These are phyloP conservation scores for Ceratocystis cubensis DNA, from an alignment of 2,329 filamentous ascomycete species.

Conservation along the genomic window DNA sequence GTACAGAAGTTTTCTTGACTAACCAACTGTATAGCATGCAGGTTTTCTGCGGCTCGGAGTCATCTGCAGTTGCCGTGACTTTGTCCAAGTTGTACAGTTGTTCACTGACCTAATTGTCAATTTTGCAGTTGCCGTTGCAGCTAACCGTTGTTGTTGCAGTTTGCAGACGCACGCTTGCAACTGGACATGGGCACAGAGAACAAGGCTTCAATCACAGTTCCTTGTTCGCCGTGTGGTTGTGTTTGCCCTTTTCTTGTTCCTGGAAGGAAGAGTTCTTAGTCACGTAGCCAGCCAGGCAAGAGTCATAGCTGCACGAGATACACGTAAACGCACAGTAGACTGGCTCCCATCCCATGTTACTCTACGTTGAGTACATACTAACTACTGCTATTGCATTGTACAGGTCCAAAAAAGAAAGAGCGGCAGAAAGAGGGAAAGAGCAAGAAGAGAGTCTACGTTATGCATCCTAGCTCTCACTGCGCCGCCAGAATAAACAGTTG, in stretches of 20 bases:
- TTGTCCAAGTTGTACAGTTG: background rate
- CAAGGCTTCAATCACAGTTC: background rate
- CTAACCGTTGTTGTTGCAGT: background rate
- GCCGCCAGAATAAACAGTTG: background rate
- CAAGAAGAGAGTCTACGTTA: background rate
- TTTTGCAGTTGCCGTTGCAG: background rate
- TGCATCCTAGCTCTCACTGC: background rate
- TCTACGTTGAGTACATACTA: too few relatives aligned
- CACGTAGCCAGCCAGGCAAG: background rate
- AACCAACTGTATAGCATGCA: background rate
- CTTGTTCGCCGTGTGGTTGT: background rate
- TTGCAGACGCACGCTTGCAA: background rate
- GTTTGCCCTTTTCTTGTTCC: background rate
- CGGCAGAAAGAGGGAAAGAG: too few relatives aligned
- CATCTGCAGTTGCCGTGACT: background rate
- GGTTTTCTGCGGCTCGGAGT: background rate
- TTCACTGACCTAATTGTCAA: background rate
- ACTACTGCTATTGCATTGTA: too few relatives aligned
- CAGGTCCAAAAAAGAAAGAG: too few relatives aligned
- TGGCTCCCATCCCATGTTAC: background rate
- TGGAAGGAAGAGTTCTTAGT: background rate
- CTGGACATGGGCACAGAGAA: background rate
- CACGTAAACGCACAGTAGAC: background rate
- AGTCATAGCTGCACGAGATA: background rate
- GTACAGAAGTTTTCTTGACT: too few relatives aligned